A percentile compares a stretch with the other conserved stretches of the same genome.
Evolutionary conservation across 768 basidiomycete species (phyloP).

Genomic region (Pleurotus giganteus): DNA sequence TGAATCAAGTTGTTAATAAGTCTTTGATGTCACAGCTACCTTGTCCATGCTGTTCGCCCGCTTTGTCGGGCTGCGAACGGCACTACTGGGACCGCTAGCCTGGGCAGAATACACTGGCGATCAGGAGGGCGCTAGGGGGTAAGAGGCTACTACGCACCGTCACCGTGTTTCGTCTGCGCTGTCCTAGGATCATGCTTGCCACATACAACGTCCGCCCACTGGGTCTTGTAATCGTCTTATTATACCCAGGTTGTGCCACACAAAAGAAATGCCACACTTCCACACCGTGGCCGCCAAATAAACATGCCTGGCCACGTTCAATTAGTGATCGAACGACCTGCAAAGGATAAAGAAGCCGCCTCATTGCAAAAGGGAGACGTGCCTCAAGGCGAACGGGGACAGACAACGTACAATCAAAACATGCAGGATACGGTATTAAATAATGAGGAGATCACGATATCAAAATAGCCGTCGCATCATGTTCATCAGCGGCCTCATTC

Average conservation of each 20-base stretch:
- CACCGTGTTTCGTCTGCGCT: constrained; percentile 2
- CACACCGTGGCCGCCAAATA: constrained; percentile 1
- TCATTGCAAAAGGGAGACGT: background rate
- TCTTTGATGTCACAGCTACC: background rate
- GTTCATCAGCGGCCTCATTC: background rate
- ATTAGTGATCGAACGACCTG: background rate
- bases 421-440: background rate
- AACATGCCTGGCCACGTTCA: background rate
- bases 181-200: background rate
- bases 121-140: too few relatives aligned
- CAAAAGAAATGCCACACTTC: background rate
- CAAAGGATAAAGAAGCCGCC: background rate
- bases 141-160: background rate
- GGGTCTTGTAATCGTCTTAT: too few relatives aligned
- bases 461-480: too few relatives aligned
- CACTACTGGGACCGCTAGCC: constrained; percentile 4
- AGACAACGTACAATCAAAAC: background rate
- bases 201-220: too few relatives aligned
- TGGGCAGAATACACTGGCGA: background rate
- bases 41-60: constrained; percentile 9
- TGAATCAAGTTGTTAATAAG: background rate
- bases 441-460: background rate
- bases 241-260: background rate
- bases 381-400: background rate
- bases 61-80: background rate